These are phyloP conservation scores for Borovskyia barvae DNA, from an alignment of 208 protist genomes.

Conservation along the genomic window DNA sequence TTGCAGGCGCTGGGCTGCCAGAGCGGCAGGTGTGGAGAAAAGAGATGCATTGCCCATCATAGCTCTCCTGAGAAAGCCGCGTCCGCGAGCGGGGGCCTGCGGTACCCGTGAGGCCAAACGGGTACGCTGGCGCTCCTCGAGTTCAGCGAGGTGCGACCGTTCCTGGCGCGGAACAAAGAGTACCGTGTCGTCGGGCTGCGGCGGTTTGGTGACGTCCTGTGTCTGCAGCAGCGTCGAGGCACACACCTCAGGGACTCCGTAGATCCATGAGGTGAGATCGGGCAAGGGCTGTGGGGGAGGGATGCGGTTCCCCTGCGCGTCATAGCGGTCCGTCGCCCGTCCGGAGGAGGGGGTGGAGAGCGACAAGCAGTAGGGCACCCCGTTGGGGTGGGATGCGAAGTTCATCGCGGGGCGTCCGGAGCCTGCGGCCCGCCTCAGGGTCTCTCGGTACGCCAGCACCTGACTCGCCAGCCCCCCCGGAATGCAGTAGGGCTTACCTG, in stretches of 20 bases:
- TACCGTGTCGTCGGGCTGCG: constrained; percentile 24
- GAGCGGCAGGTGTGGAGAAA: constrained; percentile 42
- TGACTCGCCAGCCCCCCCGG: background rate
- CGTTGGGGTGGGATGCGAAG: constrained; percentile 24
- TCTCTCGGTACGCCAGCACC: constrained; percentile 46
- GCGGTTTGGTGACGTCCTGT: background rate
- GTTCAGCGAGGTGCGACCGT: constrained; percentile 13
- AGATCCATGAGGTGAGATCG: constrained; percentile 55
- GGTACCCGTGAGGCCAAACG: background rate
- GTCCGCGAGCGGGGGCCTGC: background rate
- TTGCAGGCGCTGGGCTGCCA: constrained; percentile 66
- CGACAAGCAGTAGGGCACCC: constrained; percentile 22
- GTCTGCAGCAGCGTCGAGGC: constrained; percentile 14
- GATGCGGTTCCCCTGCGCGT: background rate
- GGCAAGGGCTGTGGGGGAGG: constrained; percentile 8
- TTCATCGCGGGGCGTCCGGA: constrained; percentile 11
- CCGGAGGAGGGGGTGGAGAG: constrained; percentile 5
- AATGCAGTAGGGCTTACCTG: background rate
- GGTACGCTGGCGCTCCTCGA: constrained; percentile 6
- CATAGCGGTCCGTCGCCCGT: background rate
- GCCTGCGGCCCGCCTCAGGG: constrained; percentile 25
- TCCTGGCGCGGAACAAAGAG: constrained; percentile 25
- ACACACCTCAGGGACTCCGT: constrained; percentile 41
- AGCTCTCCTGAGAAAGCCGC: background rate
- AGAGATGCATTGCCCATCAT: background rate